Evolutionary conservation across 108 stramenopile genomes (phyloP), one percentile per base, ranked within the genome.

Genomic region (Schizochytrium sp.): DNA sequence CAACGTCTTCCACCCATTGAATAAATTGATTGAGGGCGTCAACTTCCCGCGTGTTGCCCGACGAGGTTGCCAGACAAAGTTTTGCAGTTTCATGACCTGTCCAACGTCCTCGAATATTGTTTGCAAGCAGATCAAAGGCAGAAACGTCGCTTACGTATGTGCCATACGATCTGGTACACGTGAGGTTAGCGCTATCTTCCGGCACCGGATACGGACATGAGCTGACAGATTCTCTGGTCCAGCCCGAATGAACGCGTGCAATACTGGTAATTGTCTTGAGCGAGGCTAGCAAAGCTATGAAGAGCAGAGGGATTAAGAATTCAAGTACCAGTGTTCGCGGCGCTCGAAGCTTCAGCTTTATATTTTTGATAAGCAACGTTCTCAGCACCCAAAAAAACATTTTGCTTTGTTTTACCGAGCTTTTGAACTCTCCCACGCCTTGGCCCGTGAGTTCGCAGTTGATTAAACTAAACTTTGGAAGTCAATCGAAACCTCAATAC

Each of bases 241-340:
- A 83, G 5, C 76, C 76, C 15, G 76, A 5, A 5, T 40, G 10
- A 8, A 83, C 76, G 7, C 28, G 76, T 5, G 53, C 76, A 8
- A 55, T 40, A 42, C 28, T 2, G 17, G 76, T 83, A 53, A 83
- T 83, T 10, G 2, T 46, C 28, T 83, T 83, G 76, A 83, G 3
- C 1, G 76, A 17, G 15, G 76, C 76, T 47, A 83, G 55, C 50
- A 83, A 53, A 47, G n/a, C 76, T n/a, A 83, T 3, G 76, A 83
- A 83, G 76, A 83, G 15, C 17, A 83, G 76, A n/a, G 76, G 76
- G 5, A 83, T 47, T 10, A 40, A n/a, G 53, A 83, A 83, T 53
- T 83, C 76, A 2, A 49, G 53, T 8, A 49, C 8, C 2, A 55
- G 47, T 5, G 50, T n/a, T 2, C 47, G 7, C 15, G 76, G 76